These are phyloP conservation scores for Sporopachydermia cereana DNA, from an alignment of 1,139 yeast genomes.

Conservation along the genomic window DNA sequence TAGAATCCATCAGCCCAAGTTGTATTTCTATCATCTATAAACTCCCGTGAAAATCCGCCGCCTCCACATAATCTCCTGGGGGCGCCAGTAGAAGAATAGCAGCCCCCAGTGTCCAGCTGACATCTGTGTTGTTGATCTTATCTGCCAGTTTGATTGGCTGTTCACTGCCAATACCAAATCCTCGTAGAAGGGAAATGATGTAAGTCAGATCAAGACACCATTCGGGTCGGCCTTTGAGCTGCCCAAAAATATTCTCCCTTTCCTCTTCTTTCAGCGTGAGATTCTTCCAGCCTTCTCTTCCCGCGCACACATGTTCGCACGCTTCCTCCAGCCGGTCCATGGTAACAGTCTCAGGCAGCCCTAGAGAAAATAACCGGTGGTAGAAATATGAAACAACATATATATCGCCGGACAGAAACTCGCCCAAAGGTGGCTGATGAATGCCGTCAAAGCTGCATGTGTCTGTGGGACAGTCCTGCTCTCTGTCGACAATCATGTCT, in stretches of 20 bases:
- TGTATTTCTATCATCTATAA: no score
- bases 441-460: slow-evolving; percentile 5
- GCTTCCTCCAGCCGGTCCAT: background rate
- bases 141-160: background rate
- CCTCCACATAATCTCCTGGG: no score
- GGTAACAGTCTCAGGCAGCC: background rate
- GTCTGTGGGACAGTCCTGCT: slow-evolving; percentile 5
- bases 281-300: background rate
- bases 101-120: background rate
- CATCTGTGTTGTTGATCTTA: slow-evolving; percentile 1
- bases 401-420: background rate
- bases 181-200: background rate
- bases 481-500: background rate
- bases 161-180: background rate
- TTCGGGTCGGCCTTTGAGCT: slow-evolving; percentile 1
- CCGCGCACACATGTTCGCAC: background rate
- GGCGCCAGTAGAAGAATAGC: background rate
- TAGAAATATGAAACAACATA: slow-evolving; percentile 1
- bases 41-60: no score
- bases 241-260: background rate
- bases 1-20: no score
- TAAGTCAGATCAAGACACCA: slow-evolving; percentile 4
- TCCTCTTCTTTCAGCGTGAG: background rate
- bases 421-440: slow-evolving; percentile 5
- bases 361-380: background rate